Evolutionary conservation across 2,329 filamentous ascomycete species (phyloP).

Genomic region (Hypoxylon sp.): DNA sequence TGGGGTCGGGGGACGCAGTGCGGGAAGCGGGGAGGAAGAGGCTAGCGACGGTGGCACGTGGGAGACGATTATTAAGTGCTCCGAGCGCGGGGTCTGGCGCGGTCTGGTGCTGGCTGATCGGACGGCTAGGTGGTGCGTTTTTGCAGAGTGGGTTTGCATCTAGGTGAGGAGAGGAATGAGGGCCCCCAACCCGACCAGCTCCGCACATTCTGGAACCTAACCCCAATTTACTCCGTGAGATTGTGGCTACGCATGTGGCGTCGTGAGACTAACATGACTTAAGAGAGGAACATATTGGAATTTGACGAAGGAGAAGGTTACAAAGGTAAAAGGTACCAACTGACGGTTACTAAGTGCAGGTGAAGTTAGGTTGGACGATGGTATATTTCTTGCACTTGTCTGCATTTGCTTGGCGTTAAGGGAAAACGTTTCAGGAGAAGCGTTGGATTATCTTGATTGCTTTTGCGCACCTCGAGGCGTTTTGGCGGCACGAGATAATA

Average conservation of each 20-base stretch:
- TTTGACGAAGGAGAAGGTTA: slow-evolving; percentile 2
- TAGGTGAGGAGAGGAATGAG: slow-evolving; percentile 42
- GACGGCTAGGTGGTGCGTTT: slow-evolving; percentile 91
- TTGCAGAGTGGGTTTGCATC: slow-evolving; percentile 84
- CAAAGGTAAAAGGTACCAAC: neutral
- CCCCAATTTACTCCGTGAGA: neutral
- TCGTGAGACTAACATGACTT: neutral
- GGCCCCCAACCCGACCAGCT: slow-evolving; percentile 11
- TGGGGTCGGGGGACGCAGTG: slow-evolving; percentile 62
- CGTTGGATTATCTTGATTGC: slow-evolving; percentile 21
- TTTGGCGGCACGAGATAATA: slow-evolving; percentile 20
- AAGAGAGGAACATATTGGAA: neutral
- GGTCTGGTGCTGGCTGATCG: slow-evolving; percentile 86
- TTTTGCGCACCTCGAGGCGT: slow-evolving; percentile 30
- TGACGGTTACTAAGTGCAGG: slow-evolving; percentile 5
- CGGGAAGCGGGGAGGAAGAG: slow-evolving; percentile 66
- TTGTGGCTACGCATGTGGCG: slow-evolving; percentile 3
- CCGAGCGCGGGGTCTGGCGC: slow-evolving; percentile 84
- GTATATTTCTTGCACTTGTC: slow-evolving; percentile 20
- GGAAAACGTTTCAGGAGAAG: slow-evolving; percentile 25
- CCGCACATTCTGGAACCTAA: neutral
- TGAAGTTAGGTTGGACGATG: slow-evolving; percentile 4
- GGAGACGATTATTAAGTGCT: slow-evolving; percentile 94
- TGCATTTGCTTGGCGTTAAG: slow-evolving; percentile 41
- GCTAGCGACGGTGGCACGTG: slow-evolving; percentile 80